Evolutionary conservation across 352 stramenopile species (phyloP), one percentile per base, ranked within the genome.

Genomic region (Peronospora destructor): DNA sequence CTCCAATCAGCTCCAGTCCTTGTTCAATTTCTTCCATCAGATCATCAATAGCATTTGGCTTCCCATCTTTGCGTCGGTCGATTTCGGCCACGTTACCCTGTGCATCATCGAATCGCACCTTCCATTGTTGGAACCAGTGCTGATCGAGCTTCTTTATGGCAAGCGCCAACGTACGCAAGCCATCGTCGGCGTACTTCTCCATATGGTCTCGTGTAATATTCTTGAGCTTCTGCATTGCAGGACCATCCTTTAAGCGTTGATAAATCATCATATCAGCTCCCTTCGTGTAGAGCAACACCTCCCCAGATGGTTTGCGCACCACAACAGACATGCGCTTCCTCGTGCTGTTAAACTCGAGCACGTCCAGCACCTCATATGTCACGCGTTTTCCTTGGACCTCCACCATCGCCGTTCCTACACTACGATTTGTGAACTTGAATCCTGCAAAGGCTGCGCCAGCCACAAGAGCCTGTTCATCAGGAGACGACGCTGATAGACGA

Each of bases 221-320:
- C 50, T 84, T 77, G 36, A 87, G 44, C 8, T 58, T 59, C 19
- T 73, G 46, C 52, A 73, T 84, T 1, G 68, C 56, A 10, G 73
- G 54, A 17, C 83, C 66, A n/a, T 78, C 49, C 11, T 64, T 68
- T 4, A 91, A 50, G 3, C 83, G 80, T 36, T 86, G 76, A 48
- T 96, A 90, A 32, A 98, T 94, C 58, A 96, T 87, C 64, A 89
- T 96, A 50, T 98, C 92, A 5, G 92, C 92, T n/a, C 92, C 92
- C 61, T 98, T 95, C 14, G 56, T 76, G 62, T 87, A 90, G 19
- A 94, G 49, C 8, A 83, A 44, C 17, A 87, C 45, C 49, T 80
- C 64, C 42, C 77, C 76, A 12, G 21, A 73, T 1, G 75, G 72
- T 4, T 70, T 64, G 1, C 76, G 72, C 17, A 88, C 66, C 1